A percentile compares a stretch with the other conserved stretches of the same genome.
phyloP scores from a whole-genome alignment of 768 basidiomycete genomes.

The Suillus subluteus region DNA sequence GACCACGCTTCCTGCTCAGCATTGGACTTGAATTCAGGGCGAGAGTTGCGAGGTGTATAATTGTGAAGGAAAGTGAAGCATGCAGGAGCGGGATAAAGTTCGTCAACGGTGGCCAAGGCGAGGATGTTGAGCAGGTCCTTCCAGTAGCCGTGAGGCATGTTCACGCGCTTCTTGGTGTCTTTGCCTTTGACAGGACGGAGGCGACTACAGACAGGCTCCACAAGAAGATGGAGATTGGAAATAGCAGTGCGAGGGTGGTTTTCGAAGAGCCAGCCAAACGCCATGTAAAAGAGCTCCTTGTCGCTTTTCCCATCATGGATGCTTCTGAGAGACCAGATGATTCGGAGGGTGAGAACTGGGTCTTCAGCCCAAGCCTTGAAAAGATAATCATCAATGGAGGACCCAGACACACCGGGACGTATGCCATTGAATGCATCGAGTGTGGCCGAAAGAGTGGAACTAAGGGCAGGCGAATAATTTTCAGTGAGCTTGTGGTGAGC shows the following conservation, averaged over 20 bases:
- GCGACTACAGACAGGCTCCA: constrained; percentile 51
- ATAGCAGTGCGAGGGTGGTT: constrained; percentile 75
- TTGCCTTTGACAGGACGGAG: constrained; percentile 28
- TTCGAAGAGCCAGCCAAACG: constrained; percentile 70
- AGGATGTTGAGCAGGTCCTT: constrained; percentile 77
- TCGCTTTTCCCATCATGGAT: constrained; percentile 73
- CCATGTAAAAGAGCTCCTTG: constrained; percentile 64
- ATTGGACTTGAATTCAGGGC: constrained; percentile 31
- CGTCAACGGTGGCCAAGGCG: constrained; percentile 55
- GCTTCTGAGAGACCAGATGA: constrained; percentile 71
- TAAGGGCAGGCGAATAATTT: constrained; percentile 55
- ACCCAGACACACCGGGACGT: constrained; percentile 24
- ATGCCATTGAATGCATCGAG: constrained; percentile 63
- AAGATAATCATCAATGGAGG: constrained; percentile 40
- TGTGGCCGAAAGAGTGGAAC: constrained; percentile 52
- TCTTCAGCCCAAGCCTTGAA: constrained; percentile 61
- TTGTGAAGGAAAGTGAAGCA: constrained; percentile 32
- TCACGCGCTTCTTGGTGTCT: constrained; percentile 16
- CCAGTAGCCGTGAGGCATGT: constrained; percentile 65
- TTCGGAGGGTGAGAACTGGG: constrained; percentile 55
- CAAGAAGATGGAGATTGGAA: constrained; percentile 55
- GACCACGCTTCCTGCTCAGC: constrained; percentile 30
- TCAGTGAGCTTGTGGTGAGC: constrained; percentile 50
- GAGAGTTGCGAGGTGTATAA: constrained; percentile 18
- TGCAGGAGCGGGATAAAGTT: constrained; percentile 38